Evolutionary conservation across 441 rosid species (phyloP).

Genomic region (Euphorbia schlechtendalii): DNA sequence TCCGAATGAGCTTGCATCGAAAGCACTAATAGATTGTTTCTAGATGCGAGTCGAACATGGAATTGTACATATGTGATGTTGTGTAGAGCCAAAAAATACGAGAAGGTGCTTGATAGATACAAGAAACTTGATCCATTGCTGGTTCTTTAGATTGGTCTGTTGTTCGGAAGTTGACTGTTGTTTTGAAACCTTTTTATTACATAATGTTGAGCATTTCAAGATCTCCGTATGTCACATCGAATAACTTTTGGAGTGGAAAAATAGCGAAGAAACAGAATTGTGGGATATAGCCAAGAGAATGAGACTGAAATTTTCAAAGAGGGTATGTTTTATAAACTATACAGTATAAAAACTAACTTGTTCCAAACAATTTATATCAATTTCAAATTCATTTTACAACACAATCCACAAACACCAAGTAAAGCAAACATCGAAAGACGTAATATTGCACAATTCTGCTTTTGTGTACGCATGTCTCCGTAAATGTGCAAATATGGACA

Average conservation of each 20-base stretch:
- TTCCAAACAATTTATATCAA: too few species aligned
- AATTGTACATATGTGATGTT: constrained; percentile 14
- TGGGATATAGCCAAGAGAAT: neutral
- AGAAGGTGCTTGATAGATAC: constrained; percentile 6
- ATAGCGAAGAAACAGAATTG: neutral
- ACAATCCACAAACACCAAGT: too few species aligned
- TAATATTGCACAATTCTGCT: too few species aligned
- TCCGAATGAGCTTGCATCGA: neutral
- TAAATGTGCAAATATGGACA: too few species aligned
- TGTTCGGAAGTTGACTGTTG: neutral
- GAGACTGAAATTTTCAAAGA: neutral
- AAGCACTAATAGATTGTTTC: neutral
- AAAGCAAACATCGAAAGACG: too few species aligned
- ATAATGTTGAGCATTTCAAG: neutral
- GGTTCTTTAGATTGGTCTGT: neutral
- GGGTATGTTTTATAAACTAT: too few species aligned
- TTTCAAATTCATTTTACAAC: too few species aligned
- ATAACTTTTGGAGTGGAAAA: neutral
- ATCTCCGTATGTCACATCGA: neutral
- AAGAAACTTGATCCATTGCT: neutral
- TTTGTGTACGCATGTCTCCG: too few species aligned
- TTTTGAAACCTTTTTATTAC: neutral
- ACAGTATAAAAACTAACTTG: too few species aligned
- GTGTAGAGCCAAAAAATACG: neutral
- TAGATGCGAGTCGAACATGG: constrained; percentile 15